A percentile compares a stretch with the other conserved stretches of the same genome.
Conservation (phyloP, 495 filamentous ascomycete species). For the Delitschia confertaspora region DNA sequence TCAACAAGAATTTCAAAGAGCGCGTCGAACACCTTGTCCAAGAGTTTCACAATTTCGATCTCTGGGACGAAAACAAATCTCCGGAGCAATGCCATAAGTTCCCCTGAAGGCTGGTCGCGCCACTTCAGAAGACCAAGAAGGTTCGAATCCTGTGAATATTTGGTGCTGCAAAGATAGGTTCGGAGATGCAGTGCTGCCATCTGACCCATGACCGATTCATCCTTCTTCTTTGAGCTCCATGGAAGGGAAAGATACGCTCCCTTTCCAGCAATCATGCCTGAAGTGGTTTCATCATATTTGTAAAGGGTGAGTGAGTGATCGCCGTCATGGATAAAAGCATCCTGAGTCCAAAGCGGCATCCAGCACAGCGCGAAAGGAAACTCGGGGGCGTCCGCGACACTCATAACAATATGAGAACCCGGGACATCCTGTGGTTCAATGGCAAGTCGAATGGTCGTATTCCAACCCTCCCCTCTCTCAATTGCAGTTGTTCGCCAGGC, state of each 20-base stretch:
- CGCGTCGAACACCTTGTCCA: slow-evolving; percentile 82
- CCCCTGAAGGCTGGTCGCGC: slow-evolving; percentile 61
- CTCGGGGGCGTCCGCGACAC: slow-evolving; percentile 70
- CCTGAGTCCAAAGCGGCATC: slow-evolving; percentile 88
- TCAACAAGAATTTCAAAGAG: slow-evolving; percentile 86
- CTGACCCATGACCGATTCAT: slow-evolving; percentile 65
- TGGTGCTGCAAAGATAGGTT: slow-evolving; percentile 90
- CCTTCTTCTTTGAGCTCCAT: slow-evolving; percentile 64
- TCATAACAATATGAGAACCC: slow-evolving; percentile 80
- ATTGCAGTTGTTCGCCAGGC: slow-evolving; percentile 82
- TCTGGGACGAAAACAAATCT: slow-evolving; percentile 88
- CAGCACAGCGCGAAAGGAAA: slow-evolving; percentile 84
- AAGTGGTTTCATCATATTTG: slow-evolving; percentile 67
- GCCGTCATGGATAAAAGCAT: slow-evolving; percentile 85
- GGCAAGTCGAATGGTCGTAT: slow-evolving; percentile 74
- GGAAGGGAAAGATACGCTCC: slow-evolving; percentile 79
- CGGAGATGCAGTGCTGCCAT: slow-evolving; percentile 66
- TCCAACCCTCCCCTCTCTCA: slow-evolving; percentile 70
- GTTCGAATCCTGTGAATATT: slow-evolving; percentile 87
- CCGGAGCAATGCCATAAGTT: slow-evolving; percentile 64
- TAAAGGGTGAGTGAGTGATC: slow-evolving; percentile 75
- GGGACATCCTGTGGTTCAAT: slow-evolving; percentile 74
- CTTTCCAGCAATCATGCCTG: slow-evolving; percentile 51
- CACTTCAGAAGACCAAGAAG: slow-evolving; percentile 78
- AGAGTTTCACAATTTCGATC: slow-evolving; percentile 91